A percentile compares a stretch with the other conserved stretches of the same genome.
These are phyloP conservation scores for Aureobasidium sp. DNA, from an alignment of 2,329 filamentous ascomycete genomes.

Conservation along the genomic window DNA sequence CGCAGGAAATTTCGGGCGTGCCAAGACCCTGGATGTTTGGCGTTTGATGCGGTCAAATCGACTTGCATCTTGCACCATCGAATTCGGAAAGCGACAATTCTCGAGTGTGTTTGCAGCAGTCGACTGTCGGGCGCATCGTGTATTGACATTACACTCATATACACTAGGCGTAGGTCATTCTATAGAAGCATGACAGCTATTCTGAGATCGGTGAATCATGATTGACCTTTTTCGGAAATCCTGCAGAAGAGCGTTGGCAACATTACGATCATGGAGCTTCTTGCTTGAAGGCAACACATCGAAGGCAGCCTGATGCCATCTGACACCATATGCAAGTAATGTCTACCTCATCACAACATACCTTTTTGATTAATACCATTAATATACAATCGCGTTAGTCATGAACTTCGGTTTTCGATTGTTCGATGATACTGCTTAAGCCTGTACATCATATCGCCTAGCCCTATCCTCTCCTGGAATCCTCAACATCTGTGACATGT, in stretches of 20 bases:
- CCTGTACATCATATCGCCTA: not conserved
- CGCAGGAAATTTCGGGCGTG: conserved; percentile 9
- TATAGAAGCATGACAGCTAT: not conserved
- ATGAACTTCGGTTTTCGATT: too few relatives aligned
- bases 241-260: too few relatives aligned
- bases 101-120: too few relatives aligned
- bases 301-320: not conserved
- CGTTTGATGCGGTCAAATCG: not conserved
- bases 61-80: not conserved
- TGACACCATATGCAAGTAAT: not conserved
- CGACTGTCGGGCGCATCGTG: too few relatives aligned
- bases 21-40: not conserved
- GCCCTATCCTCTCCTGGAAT: not conserved
- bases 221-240: not conserved
- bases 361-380: too few relatives aligned
- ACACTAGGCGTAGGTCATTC: not conserved
- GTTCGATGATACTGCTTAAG: not conserved
- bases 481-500: not conserved
- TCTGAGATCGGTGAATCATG: not conserved
- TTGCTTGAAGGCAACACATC: not conserved
- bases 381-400: too few relatives aligned
- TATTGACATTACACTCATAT: not conserved
- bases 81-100: too few relatives aligned
- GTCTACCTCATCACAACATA: too few relatives aligned
- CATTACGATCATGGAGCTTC: not conserved